These are phyloP conservation scores for Carex scoparia DNA, from an alignment of 176 grass and related monocot species.

Conservation along the genomic window DNA sequence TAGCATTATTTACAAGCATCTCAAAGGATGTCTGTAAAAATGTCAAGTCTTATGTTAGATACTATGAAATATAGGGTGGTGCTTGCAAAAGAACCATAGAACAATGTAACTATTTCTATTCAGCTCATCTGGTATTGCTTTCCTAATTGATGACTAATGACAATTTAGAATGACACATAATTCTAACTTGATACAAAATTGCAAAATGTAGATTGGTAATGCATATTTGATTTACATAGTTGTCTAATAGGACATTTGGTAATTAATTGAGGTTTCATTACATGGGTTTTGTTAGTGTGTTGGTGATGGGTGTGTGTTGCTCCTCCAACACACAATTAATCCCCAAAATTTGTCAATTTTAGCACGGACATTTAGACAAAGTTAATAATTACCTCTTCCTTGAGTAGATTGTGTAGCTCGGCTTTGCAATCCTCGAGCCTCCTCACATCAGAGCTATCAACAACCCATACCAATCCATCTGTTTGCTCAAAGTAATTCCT, in stretches of 20 bases:
- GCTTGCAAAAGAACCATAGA: not conserved
- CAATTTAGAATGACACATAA: not conserved
- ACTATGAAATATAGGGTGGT: not conserved
- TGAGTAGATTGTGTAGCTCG: slow-evolving; percentile 91
- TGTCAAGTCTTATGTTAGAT: not conserved
- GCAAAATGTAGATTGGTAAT: not conserved
- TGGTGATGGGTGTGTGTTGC: not conserved
- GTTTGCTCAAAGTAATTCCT: slow-evolving; percentile 97
- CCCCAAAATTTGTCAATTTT: not conserved
- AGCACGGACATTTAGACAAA: not conserved
- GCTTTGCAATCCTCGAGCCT: slow-evolving; percentile 72
- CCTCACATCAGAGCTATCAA: slow-evolving; percentile 78
- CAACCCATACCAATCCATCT: slow-evolving; percentile 84
- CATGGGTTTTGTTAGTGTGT: not conserved
- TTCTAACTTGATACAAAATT: not conserved
- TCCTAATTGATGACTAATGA: not conserved
- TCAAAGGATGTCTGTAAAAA: not conserved
- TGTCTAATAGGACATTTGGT: not conserved
- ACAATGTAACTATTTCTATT: not conserved
- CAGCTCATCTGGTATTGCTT: not conserved
- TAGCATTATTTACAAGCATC: not conserved
- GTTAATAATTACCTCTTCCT: slow-evolving; percentile 65
- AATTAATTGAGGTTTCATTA: not conserved
- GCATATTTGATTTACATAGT: not conserved
- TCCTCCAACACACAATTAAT: not conserved